Conservation (phyloP, 257 asterid species). For the Apocynum venetum region DNA sequence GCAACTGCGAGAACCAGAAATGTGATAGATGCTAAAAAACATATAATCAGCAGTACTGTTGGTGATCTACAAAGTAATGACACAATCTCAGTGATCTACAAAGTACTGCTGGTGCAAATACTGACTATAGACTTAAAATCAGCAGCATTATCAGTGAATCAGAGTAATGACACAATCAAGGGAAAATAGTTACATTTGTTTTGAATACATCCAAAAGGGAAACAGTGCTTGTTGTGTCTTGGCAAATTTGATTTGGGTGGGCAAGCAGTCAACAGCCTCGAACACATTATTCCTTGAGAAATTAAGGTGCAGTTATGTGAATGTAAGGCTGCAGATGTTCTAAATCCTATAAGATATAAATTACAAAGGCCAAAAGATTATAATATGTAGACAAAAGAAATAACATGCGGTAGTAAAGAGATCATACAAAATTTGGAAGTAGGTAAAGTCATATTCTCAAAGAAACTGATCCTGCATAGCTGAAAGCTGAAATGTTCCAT, state of each 20-base stretch:
- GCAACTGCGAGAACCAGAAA: neutral
- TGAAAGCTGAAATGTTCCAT: neutral
- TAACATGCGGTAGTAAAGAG: neutral
- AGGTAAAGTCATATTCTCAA: neutral
- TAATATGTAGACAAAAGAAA: neutral
- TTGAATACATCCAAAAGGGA: no score
- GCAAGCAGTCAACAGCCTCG: neutral
- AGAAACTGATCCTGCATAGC: neutral
- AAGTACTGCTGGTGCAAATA: no score
- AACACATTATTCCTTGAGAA: slow-evolving; percentile 3
- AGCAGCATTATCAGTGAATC: no score
- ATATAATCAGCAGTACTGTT: no score
- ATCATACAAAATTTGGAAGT: neutral
- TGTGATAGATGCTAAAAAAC: neutral
- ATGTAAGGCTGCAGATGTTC: neutral
- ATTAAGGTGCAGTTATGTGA: neutral
- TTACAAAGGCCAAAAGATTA: neutral
- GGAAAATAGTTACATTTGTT: no score
- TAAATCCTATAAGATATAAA: neutral
- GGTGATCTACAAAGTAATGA: no score
- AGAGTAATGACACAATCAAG: no score
- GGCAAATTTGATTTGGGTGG: neutral
- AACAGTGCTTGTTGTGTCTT: neutral
- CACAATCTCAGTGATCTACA: no score
- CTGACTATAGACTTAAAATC: no score